Base-by-base conservation (phyloP, 495 filamentous ascomycete genomes). In the Filosporella fistucella region DNA sequence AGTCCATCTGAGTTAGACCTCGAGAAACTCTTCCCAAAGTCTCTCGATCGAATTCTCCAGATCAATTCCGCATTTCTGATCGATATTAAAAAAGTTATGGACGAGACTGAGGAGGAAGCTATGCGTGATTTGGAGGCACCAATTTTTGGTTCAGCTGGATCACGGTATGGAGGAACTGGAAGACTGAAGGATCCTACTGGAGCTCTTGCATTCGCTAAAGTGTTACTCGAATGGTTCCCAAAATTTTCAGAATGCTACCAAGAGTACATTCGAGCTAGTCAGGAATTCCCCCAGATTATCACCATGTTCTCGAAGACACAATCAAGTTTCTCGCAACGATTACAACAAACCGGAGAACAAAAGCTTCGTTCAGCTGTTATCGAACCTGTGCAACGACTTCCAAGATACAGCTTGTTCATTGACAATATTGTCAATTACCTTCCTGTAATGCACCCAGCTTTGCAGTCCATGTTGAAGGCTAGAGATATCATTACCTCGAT, bases 351-450 rank as follows among this genome's bases (percentile, higher is more conserved):
- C 9, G 94, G 93, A 30, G 93, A 99, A 61, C 94, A 99, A 57
- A 74, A 80, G 45, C 71, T 99, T 24, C 88, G 89, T 30, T 96
- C 91, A n/a, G 72, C 91, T 42, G 73, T 97, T 34, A 97, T 97
- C 65, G 93, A 99, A 65, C 93, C 93, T 1, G 90, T 99, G 8
- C 93, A 99, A 63, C 77, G 93, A 20, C 75, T 99, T 42, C 93
- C 93, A 30, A 86, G 93, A 5, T 99, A 99, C 63, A 95, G 85
- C 60, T 71, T 99, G 7, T 82, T 96, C 54, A 95, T 99, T 52
- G 94, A 97, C 67, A 91, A 91, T 52, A 96, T 99, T 64, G 76
- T 88, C 42, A 80, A 81, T 51, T 84, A 81, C 52, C 74, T 99
- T 9, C 90, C 91, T 6, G 74, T 87, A 30, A 80, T 85, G 9